Evolutionary conservation across 441 rosid genomes (phyloP).

Genomic region (Adansonia madagascariensis): DNA sequence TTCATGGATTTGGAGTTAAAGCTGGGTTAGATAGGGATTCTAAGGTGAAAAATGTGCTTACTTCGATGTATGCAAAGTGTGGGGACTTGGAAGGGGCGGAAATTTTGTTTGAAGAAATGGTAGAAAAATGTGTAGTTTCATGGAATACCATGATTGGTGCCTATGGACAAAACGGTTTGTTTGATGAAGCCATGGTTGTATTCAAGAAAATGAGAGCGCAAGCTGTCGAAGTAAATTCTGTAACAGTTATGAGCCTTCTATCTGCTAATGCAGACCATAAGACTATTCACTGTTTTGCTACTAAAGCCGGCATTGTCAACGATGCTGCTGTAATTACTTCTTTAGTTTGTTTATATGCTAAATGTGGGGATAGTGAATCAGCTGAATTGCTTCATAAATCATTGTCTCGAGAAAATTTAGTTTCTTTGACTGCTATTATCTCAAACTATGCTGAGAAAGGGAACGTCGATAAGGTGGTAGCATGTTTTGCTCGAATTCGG

Average conservation of each 20-base stretch:
- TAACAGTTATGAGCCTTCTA: constrained; percentile 64
- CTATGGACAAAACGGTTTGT: constrained; percentile 59
- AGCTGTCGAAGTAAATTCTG: constrained; percentile 47
- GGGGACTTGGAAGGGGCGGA: constrained; percentile 55
- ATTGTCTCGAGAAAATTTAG: constrained; percentile 48
- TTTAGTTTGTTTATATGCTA: constrained; percentile 63
- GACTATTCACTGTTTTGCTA: constrained; percentile 54
- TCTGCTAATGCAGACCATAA: constrained; percentile 55
- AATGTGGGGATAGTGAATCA: constrained; percentile 46
- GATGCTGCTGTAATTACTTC: constrained; percentile 58
- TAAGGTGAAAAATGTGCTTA: constrained; percentile 58
- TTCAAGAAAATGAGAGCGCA: constrained; percentile 58
- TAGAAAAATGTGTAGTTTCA: constrained; percentile 54
- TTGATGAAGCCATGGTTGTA: constrained; percentile 48
- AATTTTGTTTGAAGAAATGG: constrained; percentile 50
- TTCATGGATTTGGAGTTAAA: constrained; percentile 62
- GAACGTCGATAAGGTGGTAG: constrained; percentile 43
- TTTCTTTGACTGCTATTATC: constrained; percentile 67
- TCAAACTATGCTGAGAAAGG: constrained; percentile 70
- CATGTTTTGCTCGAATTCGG: constrained; percentile 51
- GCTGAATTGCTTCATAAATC: constrained; percentile 56
- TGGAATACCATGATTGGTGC: constrained; percentile 83
- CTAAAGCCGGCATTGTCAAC: constrained; percentile 54
- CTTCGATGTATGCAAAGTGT: constrained; percentile 67
- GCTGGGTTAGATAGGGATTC: constrained; percentile 55